Conservation (phyloP, 371 early-diverging fungal genomes). For the Dichotomocladium elegans region DNA sequence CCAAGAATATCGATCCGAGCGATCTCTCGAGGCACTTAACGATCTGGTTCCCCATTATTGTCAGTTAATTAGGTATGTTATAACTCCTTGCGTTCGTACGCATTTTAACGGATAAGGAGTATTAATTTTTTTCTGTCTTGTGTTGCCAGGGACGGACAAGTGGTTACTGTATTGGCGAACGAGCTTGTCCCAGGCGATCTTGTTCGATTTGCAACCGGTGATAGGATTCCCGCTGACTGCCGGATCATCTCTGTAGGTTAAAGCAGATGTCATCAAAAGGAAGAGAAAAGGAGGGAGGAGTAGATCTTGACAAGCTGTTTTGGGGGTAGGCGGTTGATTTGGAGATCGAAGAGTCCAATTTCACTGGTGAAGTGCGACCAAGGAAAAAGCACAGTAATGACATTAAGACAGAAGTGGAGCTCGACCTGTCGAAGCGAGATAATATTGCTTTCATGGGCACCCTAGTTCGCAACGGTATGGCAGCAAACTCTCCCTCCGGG, state of each 20-base stretch:
- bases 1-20: conserved; percentile 87
- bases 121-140: not conserved
- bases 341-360: conserved; percentile 82
- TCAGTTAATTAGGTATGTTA: conserved; percentile 68
- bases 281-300: not conserved
- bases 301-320: not conserved
- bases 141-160: conserved; percentile 53
- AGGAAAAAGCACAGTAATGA: conserved; percentile 63
- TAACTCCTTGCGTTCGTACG: not conserved
- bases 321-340: conserved; percentile 63
- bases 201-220: conserved; percentile 78
- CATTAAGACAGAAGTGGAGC: conserved; percentile 45
- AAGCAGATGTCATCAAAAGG: no score
- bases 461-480: conserved; percentile 71
- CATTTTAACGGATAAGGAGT: not conserved
- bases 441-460: conserved; percentile 92
- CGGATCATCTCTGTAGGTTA: conserved; percentile 60
- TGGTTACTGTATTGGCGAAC: conserved; percentile 56
- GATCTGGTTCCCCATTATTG: conserved; percentile 85
- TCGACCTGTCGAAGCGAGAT: conserved; percentile 69
- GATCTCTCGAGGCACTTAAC: conserved; percentile 82
- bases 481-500: no score
- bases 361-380: conserved; percentile 89
- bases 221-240: conserved; percentile 87
- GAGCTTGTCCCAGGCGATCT: conserved; percentile 87